Percentiles rank a stretch among this genome's conserved stretches.
These are phyloP conservation scores for Penium margaritaceum DNA, from an alignment of 139 green algal genomes.

Conservation along the genomic window DNA sequence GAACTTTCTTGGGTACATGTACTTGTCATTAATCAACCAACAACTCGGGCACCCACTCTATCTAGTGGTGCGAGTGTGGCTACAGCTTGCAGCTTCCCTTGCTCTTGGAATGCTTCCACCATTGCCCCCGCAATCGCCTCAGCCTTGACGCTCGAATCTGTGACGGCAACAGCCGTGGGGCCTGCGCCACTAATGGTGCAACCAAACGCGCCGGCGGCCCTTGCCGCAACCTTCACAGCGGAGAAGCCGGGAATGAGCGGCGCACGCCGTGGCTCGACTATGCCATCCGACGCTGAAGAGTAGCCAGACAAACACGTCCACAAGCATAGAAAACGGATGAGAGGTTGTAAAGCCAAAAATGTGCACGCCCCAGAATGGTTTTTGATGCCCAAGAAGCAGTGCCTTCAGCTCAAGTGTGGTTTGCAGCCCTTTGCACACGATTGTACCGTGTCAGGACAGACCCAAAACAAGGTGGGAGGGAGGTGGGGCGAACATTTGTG, in stretches of 20 bases:
- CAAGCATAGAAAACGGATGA: too few relatives aligned
- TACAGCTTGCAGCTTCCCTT: conserved; percentile 32
- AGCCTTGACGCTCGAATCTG: conserved; percentile 58
- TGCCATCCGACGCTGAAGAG: conserved; percentile 77
- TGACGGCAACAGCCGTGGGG: conserved; percentile 88
- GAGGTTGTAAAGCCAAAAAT: too few relatives aligned
- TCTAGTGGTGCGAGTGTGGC: conserved; percentile 18
- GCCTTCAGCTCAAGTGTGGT: too few relatives aligned
- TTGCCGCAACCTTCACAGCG: conserved; percentile 81
- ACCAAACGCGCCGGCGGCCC: conserved; percentile 75
- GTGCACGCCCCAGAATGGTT: too few relatives aligned
- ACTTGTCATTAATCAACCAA: too few relatives aligned
- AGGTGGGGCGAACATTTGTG: too few relatives aligned
- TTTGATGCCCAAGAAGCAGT: too few relatives aligned
- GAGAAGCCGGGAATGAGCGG: conserved; percentile 87
- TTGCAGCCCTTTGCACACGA: too few relatives aligned
- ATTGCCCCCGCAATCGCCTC: conserved; percentile 69
- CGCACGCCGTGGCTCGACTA: conserved; percentile 84
- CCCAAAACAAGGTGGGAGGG: too few relatives aligned
- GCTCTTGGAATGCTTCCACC: conserved; percentile 45
- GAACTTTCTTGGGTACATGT: too few relatives aligned
- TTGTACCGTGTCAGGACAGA: too few relatives aligned
- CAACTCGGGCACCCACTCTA: conserved; percentile 14
- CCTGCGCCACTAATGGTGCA: conserved; percentile 93
- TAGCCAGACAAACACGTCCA: too few relatives aligned